Base-by-base conservation (phyloP, 306 rosid species). In the Macrotyloma uniflorum region DNA sequence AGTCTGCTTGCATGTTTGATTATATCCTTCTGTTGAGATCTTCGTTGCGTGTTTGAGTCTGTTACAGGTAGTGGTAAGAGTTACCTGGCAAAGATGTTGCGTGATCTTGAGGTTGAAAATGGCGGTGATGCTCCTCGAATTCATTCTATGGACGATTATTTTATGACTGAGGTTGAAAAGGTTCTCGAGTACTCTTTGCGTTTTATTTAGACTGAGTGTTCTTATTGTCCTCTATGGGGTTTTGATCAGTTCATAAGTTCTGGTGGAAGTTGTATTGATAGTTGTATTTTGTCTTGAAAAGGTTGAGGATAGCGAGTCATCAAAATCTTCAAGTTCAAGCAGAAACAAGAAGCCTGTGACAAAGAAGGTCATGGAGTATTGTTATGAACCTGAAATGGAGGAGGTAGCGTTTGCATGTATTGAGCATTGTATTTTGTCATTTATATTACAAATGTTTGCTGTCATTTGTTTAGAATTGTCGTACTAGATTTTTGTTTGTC, bases 321-420 rank as follows among this genome's bases (percentile, higher is more conserved):
- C 91, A 57, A 93, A 87, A 75, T 88, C 97, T 79, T 88, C 92
- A 43, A 85, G 85, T 81, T 87, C 97, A 42, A 83, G 88, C 67
- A 90, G 91, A 86, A 88, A 87, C 86, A 95, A 95, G 90, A 95
- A 88, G 87, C 86, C 89, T 59, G 90, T 78, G 24, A 79, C 35
- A 67, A 95, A 88, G 85, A 95, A 79, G 84, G 93, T 93, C 88
- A 93, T 93, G 96, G 99, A 95, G 87, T 95, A 93, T 83, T 95
- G 97, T 67, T 95, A 95, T 72, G 99, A 93, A 93, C 96, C 99
- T 83, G 98, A 95, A 85, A 95, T 95, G 98, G 98, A 93, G 81
- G 97, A 91, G 99, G 99, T 92, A 93, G 54, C 23, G 43, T 71
- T 65, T 53, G 9, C 66, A 53, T 68, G 49, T 82, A 59, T 59